Evolutionary conservation across 164 flowering plant genomes (phyloP), one percentile per base, ranked within the genome.

Genomic region (Sedum album): DNA sequence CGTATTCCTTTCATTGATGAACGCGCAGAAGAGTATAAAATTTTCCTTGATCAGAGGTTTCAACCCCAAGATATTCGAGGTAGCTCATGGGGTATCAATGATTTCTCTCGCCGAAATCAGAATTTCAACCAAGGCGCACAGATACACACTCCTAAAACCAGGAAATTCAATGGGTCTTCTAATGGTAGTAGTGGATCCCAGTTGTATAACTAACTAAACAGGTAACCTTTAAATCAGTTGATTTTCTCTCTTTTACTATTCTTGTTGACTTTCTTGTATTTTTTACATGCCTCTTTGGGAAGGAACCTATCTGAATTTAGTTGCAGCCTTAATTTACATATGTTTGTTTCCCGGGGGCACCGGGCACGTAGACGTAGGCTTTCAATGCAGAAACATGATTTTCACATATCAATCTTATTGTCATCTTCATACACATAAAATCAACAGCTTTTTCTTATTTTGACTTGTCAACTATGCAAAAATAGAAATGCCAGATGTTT

Each of bases 81-180:
- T 57, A 57, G 14, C 20, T 13, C 20, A 1, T 28, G 6, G 62
- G 62, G 31, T 25, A 20, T 2, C 33, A 28, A 13, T 26, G 62
- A 6, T 5, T 57, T 57, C 62, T 28, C 33, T 4, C 26, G 33
- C 18, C 62, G 33, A 28, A 33, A 30, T 57, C 62, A 57, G 33
- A 57, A 57, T 33, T 57, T 57, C 2, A 57, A 28, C 33, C 62
- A 57, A 3, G 33, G 62, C 28, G 62, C 62, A 57, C 62, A 57
- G 33, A 57, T 28, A 26, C 31, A 57, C 15, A 57, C 62, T 57
- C 20, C 62, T 11, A 57, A 28, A 2, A 28, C 33, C 62, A 9
- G 62, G 62, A 57, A 57, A 33, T 57, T 57, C 62, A 57, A 26
- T 15, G 31, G 62, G 62, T 57, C 62, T 15, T 26, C 62, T 26